Conservation (phyloP, 371 early-diverging fungal species). For the Thermomucor indicae-seudaticae region DNA sequence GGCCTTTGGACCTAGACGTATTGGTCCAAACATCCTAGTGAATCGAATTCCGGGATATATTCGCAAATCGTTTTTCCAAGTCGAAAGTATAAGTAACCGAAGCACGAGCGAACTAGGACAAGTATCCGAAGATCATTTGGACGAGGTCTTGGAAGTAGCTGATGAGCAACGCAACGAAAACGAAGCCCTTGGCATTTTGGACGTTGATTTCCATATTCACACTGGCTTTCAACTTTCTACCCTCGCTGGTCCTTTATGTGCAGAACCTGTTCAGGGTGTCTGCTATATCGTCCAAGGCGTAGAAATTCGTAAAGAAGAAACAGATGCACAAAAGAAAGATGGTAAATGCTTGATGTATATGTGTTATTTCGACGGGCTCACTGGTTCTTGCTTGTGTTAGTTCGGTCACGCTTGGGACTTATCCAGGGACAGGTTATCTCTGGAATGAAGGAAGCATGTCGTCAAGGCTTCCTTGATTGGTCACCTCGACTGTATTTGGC, state of each 20-base stretch:
- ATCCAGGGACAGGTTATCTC: slow-evolving; percentile 88
- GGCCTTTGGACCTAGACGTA: slow-evolving; percentile 79
- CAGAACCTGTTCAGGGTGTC: slow-evolving; percentile 90
- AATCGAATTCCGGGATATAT: slow-evolving; percentile 62
- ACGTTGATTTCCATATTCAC: slow-evolving; percentile 75
- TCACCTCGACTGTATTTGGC: slow-evolving; percentile 93
- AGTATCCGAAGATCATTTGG: slow-evolving; percentile 21
- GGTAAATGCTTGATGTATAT: slow-evolving; percentile 22
- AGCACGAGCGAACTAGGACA: slow-evolving; percentile 5
- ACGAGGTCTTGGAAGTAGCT: slow-evolving; percentile 33
- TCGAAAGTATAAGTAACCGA: slow-evolving; percentile 14
- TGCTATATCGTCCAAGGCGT: slow-evolving; percentile 83
- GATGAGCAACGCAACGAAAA: slow-evolving; percentile 7
- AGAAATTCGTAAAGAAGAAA: slow-evolving; percentile 31
- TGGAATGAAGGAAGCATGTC: slow-evolving; percentile 78
- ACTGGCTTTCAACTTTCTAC: slow-evolving; percentile 96
- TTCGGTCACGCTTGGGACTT: slow-evolving; percentile 49
- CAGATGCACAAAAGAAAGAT: slow-evolving; percentile 17
- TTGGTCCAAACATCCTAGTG: slow-evolving; percentile 90
- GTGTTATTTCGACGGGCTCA: too few relatives aligned
- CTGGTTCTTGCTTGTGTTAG: too few relatives aligned
- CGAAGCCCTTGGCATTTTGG: slow-evolving; percentile 38
- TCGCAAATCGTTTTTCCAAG: slow-evolving; percentile 39
- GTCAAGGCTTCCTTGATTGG: slow-evolving; percentile 85
- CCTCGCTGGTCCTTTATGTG: slow-evolving; percentile 87